Base-by-base conservation (phyloP, 164 flowering plant genomes). In the Stephania japonica region DNA sequence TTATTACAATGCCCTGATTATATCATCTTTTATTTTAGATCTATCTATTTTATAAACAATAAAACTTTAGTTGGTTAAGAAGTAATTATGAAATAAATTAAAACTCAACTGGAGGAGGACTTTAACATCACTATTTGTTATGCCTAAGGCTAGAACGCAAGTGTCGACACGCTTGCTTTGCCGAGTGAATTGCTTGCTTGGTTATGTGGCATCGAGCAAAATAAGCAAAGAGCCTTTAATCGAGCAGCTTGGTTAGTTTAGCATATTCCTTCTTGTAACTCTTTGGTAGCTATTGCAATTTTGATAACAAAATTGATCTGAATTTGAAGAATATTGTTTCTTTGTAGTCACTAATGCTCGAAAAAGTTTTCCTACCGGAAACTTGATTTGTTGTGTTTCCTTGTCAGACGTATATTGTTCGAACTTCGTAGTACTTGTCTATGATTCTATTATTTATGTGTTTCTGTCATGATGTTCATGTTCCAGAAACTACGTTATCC, bases 401-500 rank as follows among this genome's bases (percentile, higher is more conserved):
- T 56, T 19, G 5, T 56, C 19, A 16, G n/a, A 16, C 62, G 16
- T 56, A 21, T 56, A 16, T 56, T 56, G 19, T 18, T 13, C 21
- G n/a, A 56, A n/a, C n/a, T n/a, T n/a, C n/a, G n/a, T n/a, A 56
- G 19, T 56, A 56, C 7, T 56, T 16, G 21, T 56, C 3, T 1
- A 56, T 16, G 62, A 19, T 56, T 56, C 19, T 56, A 56, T 32
- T n/a, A 59, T 59, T 59, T 24, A n/a, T 59, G 64, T 6, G 14
- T 47, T 59, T 59, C 10, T n/a, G 24, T 59, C 24, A 24, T 2
- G 6, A n/a, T 59, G 23, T 59, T 16, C 64, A 59, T n/a, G 64
- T 75, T 26, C 4, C 84, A 85, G 88, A 73, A 87, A 87, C 64
- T 87, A 85, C 72, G 90, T 82, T 50, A 80, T 87, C 47, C 90